These are phyloP conservation scores for Pleurostoma richardsiae DNA, from an alignment of 2,329 filamentous ascomycete genomes.

Conservation along the genomic window DNA sequence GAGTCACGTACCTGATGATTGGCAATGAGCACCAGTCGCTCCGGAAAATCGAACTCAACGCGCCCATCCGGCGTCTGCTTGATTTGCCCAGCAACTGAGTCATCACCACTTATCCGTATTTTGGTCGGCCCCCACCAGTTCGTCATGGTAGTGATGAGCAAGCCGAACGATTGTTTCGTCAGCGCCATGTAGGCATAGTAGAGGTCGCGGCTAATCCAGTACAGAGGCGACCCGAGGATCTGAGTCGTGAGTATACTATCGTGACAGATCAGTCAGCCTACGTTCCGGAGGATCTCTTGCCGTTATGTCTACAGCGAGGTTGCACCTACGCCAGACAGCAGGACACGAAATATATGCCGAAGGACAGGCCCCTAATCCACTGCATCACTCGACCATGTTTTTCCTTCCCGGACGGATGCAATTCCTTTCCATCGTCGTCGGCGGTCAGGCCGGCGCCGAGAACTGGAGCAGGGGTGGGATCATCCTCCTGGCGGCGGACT, in stretches of 20 bases:
- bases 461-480: constrained; percentile 21
- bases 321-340: constrained; percentile 44
- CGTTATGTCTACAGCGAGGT: neutral
- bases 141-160: constrained; percentile 74
- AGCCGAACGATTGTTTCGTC: constrained; percentile 79
- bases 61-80: constrained; percentile 64
- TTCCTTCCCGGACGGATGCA: constrained; percentile 50
- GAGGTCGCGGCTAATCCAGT: constrained; percentile 68
- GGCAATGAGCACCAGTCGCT: constrained; percentile 76
- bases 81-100: constrained; percentile 72
- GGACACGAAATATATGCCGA: constrained; percentile 45
- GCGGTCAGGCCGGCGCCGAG: constrained; percentile 12
- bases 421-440: constrained; percentile 8
- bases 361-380: constrained; percentile 44
- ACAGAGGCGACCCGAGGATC: constrained; percentile 70
- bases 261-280: constrained; percentile 12
- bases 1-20: constrained; percentile 65
- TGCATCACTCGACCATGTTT: constrained; percentile 46
- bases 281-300: neutral
- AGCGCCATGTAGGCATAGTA: constrained; percentile 85
- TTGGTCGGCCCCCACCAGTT: constrained; percentile 84
- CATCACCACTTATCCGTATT: constrained; percentile 79
- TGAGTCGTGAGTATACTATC: constrained; percentile 65
- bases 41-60: constrained; percentile 74
- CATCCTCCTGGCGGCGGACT: constrained; percentile 9